Conservation (phyloP, 306 rosid genomes). For the Sicyos baderoa region DNA sequence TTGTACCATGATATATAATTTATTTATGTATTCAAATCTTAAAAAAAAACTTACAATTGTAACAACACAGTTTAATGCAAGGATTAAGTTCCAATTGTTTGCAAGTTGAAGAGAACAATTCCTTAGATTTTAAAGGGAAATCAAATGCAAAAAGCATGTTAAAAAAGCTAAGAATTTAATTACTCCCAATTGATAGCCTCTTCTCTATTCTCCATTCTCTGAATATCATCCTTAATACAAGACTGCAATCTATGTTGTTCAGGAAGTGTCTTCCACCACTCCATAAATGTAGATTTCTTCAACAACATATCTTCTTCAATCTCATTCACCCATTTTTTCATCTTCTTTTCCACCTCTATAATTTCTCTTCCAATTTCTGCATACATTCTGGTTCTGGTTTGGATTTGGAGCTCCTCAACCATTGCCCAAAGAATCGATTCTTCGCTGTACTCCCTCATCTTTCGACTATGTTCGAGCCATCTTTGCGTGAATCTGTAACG, state of each 20-base stretch:
- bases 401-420: slow-evolving; percentile 51
- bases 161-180: too few species aligned
- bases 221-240: slow-evolving; percentile 14
- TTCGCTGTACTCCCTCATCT: slow-evolving; percentile 18
- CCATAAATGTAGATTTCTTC: slow-evolving; percentile 34
- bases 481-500: slow-evolving; percentile 50
- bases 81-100: not conserved
- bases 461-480: slow-evolving; percentile 47
- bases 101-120: too few species aligned
- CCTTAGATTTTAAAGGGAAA: too few species aligned
- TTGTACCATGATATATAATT: too few species aligned
- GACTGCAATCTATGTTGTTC: slow-evolving; percentile 22
- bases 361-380: slow-evolving; percentile 11
- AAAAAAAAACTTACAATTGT: too few species aligned
- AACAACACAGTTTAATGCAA: not conserved
- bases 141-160: too few species aligned
- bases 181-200: not conserved
- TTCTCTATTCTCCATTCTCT: not conserved
- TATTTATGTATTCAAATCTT: too few species aligned
- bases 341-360: slow-evolving; percentile 18
- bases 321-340: slow-evolving; percentile 31
- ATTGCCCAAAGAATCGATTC: slow-evolving; percentile 69
- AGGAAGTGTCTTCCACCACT: slow-evolving; percentile 45
- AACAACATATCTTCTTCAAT: slow-evolving; percentile 35
- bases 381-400: not conserved